phyloP scores from a whole-genome alignment of 164 flowering plant species.

The Taxillus chinensis region DNA sequence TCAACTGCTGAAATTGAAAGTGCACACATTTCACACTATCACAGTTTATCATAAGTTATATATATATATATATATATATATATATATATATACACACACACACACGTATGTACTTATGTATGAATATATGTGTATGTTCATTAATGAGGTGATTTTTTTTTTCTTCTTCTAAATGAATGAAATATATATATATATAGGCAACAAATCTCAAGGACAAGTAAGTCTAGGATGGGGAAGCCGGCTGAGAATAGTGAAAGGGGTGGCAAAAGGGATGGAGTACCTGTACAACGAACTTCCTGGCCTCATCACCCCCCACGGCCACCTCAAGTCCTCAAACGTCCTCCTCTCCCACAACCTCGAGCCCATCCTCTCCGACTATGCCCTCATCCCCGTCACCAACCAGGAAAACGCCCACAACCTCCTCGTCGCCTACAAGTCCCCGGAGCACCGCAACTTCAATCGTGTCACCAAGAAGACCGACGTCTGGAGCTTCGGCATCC shows the following conservation, averaged over 20 bases:
- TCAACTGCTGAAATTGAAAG: too few species aligned
- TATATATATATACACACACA: too few species aligned
- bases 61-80: too few species aligned
- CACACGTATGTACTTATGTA: too few species aligned
- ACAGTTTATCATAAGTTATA: too few species aligned
- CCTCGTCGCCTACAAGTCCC: slow-evolving; percentile 76
- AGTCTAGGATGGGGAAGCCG: slow-evolving; percentile 58
- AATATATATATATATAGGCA: slow-evolving; percentile 24
- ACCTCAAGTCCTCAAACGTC: slow-evolving; percentile 83
- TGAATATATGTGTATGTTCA: neutral
- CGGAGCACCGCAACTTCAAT: slow-evolving; percentile 37
- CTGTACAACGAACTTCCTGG: slow-evolving; percentile 57
- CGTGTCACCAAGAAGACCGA: slow-evolving; percentile 62
- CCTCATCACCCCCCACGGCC: slow-evolving; percentile 68
- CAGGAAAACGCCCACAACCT: slow-evolving; percentile 39
- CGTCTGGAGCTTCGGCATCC: slow-evolving; percentile 69
- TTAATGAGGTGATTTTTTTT: neutral
- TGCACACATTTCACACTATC: too few species aligned
- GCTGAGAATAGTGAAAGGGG: slow-evolving; percentile 69
- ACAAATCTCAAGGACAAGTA: slow-evolving; percentile 22
- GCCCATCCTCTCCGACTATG: slow-evolving; percentile 63
- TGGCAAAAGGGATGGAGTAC: slow-evolving; percentile 49
- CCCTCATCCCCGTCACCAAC: slow-evolving; percentile 47
- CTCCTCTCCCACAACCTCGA: slow-evolving; percentile 42
- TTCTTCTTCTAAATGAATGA: too few species aligned